Evolutionary conservation across 768 basidiomycete genomes (phyloP).

Genomic region (Saitozyma podzolica): DNA sequence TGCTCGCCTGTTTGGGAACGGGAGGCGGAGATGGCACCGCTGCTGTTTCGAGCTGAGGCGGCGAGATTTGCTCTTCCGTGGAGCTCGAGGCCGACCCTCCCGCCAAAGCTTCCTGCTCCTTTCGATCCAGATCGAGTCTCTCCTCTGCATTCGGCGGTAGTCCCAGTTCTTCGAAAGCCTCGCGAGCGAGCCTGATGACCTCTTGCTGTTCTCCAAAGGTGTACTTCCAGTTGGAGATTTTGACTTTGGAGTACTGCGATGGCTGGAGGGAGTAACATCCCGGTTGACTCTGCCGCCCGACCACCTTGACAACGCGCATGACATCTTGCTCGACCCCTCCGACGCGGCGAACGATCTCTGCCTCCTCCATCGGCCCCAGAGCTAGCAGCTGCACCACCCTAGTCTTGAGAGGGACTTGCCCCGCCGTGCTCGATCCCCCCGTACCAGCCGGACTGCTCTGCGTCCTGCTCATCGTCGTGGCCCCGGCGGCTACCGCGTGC

Average conservation of each 20-base stretch:
- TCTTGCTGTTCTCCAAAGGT: conserved; percentile 28
- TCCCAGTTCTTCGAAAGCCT: conserved; percentile 42
- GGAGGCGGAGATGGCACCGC: too few species aligned
- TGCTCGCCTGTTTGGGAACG: not conserved
- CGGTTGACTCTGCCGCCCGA: conserved; percentile 10
- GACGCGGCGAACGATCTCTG: conserved; percentile 30
- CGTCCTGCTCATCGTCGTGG: conserved; percentile 19
- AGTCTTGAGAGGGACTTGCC: conserved; percentile 40
- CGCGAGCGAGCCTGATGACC: conserved; percentile 26
- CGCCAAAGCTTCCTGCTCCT: conserved; percentile 13
- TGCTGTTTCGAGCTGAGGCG: not conserved
- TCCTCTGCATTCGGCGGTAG: conserved; percentile 34
- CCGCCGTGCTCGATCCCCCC: not conserved
- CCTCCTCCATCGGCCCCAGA: conserved; percentile 30
- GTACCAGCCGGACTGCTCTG: conserved; percentile 19
- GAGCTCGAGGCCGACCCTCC: too few species aligned
- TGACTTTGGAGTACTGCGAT: conserved; percentile 43
- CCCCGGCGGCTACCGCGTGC: conserved; percentile 6
- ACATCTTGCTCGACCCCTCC: conserved; percentile 40
- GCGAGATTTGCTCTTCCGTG: not conserved
- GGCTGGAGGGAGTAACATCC: conserved; percentile 31
- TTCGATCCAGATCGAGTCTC: conserved; percentile 31
- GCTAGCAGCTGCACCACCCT: conserved; percentile 44
- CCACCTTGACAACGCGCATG: conserved; percentile 45
- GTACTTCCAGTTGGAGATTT: conserved; percentile 38